These are phyloP conservation scores for Collariella sp. DNA, from an alignment of 495 filamentous ascomycete genomes.

Conservation along the genomic window DNA sequence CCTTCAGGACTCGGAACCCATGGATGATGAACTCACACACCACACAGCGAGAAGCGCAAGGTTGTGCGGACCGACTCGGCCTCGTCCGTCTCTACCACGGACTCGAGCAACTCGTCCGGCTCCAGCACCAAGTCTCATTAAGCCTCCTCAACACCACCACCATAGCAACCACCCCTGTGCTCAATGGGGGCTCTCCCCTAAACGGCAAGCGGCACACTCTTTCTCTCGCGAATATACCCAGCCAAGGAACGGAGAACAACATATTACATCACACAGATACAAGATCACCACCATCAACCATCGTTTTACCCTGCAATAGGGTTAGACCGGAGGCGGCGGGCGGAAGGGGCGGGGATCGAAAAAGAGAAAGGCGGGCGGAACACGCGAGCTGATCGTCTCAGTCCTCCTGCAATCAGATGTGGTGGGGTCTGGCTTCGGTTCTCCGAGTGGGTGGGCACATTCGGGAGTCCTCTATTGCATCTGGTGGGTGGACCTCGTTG, in stretches of 20 bases:
- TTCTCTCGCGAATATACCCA: slow-evolving; percentile 9
- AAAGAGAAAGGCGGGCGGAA: background rate
- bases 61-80: slow-evolving; percentile 13
- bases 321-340: background rate
- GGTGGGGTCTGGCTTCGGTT: background rate
- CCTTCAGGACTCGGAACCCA: no score
- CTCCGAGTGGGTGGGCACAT: no score
- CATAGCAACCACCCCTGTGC: background rate
- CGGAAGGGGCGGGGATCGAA: slow-evolving; percentile 3
- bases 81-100: slow-evolving; percentile 25
- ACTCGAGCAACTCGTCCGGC: slow-evolving; percentile 20
- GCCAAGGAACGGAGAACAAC: background rate
- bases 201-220: background rate
- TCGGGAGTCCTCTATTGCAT: no score
- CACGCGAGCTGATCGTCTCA: no score
- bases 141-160: background rate
- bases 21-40: slow-evolving; percentile 6
- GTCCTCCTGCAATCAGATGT: background rate
- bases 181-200: background rate
- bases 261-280: background rate
- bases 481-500: no score
- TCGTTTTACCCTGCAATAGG: background rate
- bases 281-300: no score
- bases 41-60: slow-evolving; percentile 31
- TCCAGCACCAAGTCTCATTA: slow-evolving; percentile 23